phyloP scores from a whole-genome alignment of 495 filamentous ascomycete genomes.

The Neurospora cerealis region DNA sequence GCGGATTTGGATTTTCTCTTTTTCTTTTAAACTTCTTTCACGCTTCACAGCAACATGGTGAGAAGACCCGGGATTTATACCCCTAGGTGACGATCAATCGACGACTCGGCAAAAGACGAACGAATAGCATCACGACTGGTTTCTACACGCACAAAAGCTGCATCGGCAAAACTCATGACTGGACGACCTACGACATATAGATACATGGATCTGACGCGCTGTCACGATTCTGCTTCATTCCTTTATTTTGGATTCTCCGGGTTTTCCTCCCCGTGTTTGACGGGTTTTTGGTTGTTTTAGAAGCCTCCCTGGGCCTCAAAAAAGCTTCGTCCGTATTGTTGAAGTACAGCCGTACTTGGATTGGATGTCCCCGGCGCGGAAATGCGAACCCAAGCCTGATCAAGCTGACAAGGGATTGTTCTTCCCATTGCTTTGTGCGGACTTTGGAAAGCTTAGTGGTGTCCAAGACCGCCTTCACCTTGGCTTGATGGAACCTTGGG shows the following conservation, averaged over 20 bases:
- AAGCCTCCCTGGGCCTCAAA: background rate
- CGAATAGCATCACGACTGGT: background rate
- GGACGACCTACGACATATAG: background rate
- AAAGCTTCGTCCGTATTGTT: background rate
- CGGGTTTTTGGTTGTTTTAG: background rate
- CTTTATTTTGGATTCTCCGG: background rate
- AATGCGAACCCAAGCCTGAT: background rate
- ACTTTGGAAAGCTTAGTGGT: background rate
- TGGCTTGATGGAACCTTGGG: background rate
- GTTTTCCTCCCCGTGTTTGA: background rate
- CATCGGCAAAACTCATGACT: background rate
- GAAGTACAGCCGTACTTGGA: background rate
- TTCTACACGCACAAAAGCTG: background rate
- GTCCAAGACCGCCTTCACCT: background rate
- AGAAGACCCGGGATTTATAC: conserved; percentile 20
- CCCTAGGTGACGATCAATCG: conserved; percentile 13
- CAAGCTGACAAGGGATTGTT: background rate
- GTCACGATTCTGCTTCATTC: conserved; percentile 3
- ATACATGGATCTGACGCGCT: conserved; percentile 6
- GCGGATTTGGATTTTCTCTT: conserved; percentile 7
- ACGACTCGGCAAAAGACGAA: background rate
- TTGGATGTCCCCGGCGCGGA: background rate
- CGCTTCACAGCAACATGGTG: conserved; percentile 34
- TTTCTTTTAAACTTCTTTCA: conserved; percentile 37
- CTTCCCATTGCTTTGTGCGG: background rate